Base-by-base conservation (phyloP, 495 filamentous ascomycete genomes). In the Podospora tetraspora region DNA sequence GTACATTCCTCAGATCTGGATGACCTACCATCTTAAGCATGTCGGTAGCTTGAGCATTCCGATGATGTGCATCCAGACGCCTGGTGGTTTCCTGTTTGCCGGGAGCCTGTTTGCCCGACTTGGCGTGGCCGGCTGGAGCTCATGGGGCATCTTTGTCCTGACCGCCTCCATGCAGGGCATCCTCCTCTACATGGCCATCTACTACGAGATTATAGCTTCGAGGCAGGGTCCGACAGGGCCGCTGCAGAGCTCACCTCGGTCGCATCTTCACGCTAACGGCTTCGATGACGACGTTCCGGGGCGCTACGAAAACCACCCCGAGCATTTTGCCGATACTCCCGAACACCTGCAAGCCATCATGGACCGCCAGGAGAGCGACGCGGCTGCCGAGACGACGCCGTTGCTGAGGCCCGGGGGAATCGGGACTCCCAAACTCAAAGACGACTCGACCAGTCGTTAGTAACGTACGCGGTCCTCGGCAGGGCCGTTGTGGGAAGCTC, bases 11-110 rank as follows among this genome's bases (percentile, higher is more conserved):
- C 95, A 99, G 80, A 93, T 99, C 72, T 94, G 86, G 76, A 97
- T 90, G 30, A 99, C 95, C 1, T 94, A 92, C 80, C 84, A 81
- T 43, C 81, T 97, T 62, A 90, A 92, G 74, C 88, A 91, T 69
- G 90, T 96, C 1, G 92, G 92, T 43, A 96, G 92, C 74, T 78
- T 99, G 67, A 96, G 92, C 74, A 94, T 99, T 66, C 91, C 93
- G 1, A 98, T 97, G 92, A 99, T 99, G 95, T 90, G 90, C 76
- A 97, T 98, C 58, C 95, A 99, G 77, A 97, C 94, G 0, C 95
- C 95, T 0, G 95, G 95, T 8, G 90, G 90, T 69, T 89, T 96
- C 72, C 80, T 98, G 23, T 98, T 94, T 83, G 92, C 94, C 2
- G 88, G 82, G 21, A 98, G 94, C 79, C 78, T 99, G 34, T 91